Evolutionary conservation across 1,284 basidiomycete species (phyloP).

Genomic region (Cystobasidiaceae sp.): DNA sequence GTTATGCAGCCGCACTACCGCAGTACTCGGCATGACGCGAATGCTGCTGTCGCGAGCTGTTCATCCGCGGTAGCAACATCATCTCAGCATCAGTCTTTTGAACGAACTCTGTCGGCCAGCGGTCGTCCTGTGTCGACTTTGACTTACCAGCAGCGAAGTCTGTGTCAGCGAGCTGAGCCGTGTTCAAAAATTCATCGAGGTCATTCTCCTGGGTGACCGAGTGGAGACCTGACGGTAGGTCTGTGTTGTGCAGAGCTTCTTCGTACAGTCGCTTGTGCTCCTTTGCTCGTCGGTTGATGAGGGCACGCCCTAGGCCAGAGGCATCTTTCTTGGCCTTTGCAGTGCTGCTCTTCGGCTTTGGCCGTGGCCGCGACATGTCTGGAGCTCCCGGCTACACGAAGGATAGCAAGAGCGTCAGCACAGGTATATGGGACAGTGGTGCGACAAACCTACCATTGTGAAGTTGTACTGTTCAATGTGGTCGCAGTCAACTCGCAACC

Average conservation of each 20-base stretch:
- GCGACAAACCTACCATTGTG: too few relatives aligned
- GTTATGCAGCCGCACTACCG: conserved; percentile 56
- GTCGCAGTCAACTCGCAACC: too few relatives aligned
- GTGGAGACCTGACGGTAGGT: conserved; percentile 68
- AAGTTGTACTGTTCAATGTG: too few relatives aligned
- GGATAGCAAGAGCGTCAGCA: background rate
- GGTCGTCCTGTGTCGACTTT: too few relatives aligned
- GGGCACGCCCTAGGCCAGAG: conserved; percentile 73
- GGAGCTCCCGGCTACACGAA: conserved; percentile 13
- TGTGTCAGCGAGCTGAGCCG: conserved; percentile 86
- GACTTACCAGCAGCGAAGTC: conserved; percentile 90
- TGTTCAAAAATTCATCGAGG: conserved; percentile 92
- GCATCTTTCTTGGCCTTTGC: conserved; percentile 29
- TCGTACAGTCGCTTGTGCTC: conserved; percentile 56
- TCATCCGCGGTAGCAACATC: background rate
- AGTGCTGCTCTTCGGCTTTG: conserved; percentile 20
- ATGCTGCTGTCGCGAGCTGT: conserved; percentile 78
- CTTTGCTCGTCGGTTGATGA: conserved; percentile 80
- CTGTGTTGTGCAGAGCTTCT: conserved; percentile 64
- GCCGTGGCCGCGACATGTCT: conserved; percentile 21
- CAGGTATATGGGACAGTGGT: too few relatives aligned
- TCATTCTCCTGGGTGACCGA: conserved; percentile 96
- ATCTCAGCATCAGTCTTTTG: background rate
- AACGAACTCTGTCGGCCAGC: too few relatives aligned
- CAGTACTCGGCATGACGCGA: conserved; percentile 70